Evolutionary conservation across 1,284 basidiomycete species (phyloP), one percentile per base, ranked within the genome.

Genomic region (Microbotryomycetes sp.): DNA sequence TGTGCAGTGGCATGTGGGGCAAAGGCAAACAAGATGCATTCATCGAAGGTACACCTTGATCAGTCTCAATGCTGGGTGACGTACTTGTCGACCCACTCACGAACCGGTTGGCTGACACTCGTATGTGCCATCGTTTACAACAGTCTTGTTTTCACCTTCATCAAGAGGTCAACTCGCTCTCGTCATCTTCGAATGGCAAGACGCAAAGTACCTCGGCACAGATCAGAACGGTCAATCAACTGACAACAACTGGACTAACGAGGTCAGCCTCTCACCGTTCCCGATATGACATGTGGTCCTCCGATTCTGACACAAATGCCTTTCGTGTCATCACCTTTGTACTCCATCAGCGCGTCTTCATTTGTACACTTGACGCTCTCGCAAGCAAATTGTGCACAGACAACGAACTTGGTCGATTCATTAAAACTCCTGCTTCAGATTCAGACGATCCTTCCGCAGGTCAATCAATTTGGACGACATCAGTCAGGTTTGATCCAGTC

Each of bases 1-100:
- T 87, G 74, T 98, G 93, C 79, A 90, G 87, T 64, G 93, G 93
- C 58, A 96, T 98, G 90, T 94, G 88, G 83, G 88, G 84, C 12
- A 53, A 57, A 2, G 66, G 66, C 28, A 84, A 84, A 57, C 76
- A 82, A 58, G 80, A 84, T 45, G 88, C 92, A 26, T 87, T 82
- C 76, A 92, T 97, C 68, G 89, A 94, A 76, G 85, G 91, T 92
- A 49, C 47, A 15, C 16, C 19, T 28, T 28, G 22, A n/a, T 47
- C 26, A 15, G 15, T 6, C 12, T 9, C 26, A 28, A 22, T 29
- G n/a, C 6, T 23, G 46, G 15, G 7, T 23, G 26, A 49, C 30
- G 61, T 47, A 26, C 51, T 29, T 28, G 42, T 45, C 31, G 32
- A 26, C 30, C 55, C 28, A 29, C 19, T 56, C 60, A 52, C 49